Conservation (phyloP, 805 yeast genomes). For the Candida nonsorbophila region DNA sequence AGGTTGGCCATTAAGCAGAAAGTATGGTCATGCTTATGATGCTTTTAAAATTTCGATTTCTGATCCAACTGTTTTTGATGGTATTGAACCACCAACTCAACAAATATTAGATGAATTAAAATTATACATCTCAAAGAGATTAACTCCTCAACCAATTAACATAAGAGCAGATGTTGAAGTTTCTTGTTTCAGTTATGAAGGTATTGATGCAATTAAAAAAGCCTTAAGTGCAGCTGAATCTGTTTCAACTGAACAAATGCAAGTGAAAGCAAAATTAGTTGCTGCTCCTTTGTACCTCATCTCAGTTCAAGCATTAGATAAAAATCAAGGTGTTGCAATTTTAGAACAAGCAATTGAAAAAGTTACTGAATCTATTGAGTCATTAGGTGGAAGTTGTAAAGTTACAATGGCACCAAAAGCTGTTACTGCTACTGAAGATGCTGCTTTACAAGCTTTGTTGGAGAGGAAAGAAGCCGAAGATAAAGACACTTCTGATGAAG, state of each 20-base stretch:
- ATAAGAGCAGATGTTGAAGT: slow-evolving; percentile 98
- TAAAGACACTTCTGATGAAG: slow-evolving; percentile 79
- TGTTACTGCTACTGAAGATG: slow-evolving; percentile 97
- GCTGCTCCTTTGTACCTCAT: slow-evolving; percentile 97
- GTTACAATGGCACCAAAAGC: slow-evolving; percentile 99
- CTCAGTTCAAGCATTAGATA: slow-evolving; percentile 89
- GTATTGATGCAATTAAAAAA: slow-evolving; percentile 91
- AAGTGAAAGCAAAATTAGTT: slow-evolving; percentile 88
- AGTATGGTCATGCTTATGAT: slow-evolving; percentile 95
- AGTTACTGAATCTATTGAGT: slow-evolving; percentile 63
- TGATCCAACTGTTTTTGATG: slow-evolving; percentile 83
- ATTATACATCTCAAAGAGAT: slow-evolving; percentile 82
- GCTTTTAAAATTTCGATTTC: slow-evolving; percentile 96
- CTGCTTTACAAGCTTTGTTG: slow-evolving; percentile 92
- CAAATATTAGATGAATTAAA: slow-evolving; percentile 82
- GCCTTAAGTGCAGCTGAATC: slow-evolving; percentile 87
- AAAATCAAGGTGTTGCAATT: slow-evolving; percentile 77
- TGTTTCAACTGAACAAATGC: slow-evolving; percentile 75
- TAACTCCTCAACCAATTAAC: slow-evolving; percentile 97
- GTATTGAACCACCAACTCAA: slow-evolving; percentile 60
- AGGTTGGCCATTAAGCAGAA: slow-evolving; percentile 97
- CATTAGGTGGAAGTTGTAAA: slow-evolving; percentile 80
- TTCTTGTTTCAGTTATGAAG: slow-evolving; percentile 94
- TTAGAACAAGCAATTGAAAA: slow-evolving; percentile 76
- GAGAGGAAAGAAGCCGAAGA: slow-evolving; percentile 90